phyloP scores from a whole-genome alignment of 148 eudicot genomes.

The Camellia japonica region DNA sequence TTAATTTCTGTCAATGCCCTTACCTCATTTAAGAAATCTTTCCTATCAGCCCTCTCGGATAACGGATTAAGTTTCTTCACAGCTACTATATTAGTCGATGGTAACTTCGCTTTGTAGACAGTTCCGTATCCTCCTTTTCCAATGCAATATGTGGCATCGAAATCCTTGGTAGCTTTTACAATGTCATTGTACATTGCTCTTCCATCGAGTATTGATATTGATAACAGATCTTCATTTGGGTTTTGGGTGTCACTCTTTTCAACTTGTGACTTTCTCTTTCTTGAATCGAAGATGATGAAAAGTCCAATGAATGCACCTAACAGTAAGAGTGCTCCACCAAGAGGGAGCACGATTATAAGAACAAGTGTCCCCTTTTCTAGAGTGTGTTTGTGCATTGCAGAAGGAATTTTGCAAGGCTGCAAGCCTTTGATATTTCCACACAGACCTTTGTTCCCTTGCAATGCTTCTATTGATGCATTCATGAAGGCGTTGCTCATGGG shows the following conservation, averaged over 20 bases:
- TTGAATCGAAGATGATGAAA: neutral
- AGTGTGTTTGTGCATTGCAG: neutral
- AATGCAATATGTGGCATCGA: constrained; percentile 28
- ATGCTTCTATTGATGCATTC: constrained; percentile 22
- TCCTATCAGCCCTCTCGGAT: neutral
- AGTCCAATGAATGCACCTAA: constrained; percentile 13
- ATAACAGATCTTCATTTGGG: neutral
- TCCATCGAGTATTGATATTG: neutral
- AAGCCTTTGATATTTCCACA: constrained; percentile 36
- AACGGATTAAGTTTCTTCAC: constrained; percentile 34
- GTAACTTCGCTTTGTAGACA: constrained; percentile 38
- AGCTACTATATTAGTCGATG: constrained; percentile 29
- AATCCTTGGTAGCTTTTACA: constrained; percentile 10
- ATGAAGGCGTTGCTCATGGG: constrained; percentile 29
- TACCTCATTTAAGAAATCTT: constrained; percentile 29
- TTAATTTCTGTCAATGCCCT: constrained; percentile 29
- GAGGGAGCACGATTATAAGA: constrained; percentile 22
- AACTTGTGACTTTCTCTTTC: neutral
- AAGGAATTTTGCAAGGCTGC: constrained; percentile 16
- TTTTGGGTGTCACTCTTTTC: neutral
- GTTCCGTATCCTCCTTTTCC: constrained; percentile 36
- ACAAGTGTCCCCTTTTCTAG: constrained; percentile 1
- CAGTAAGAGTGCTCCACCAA: constrained; percentile 17
- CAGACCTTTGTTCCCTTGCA: constrained; percentile 28
- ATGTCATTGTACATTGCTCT: neutral